Conservation (phyloP, 2,329 filamentous ascomycete genomes). For the Beauveria australis region DNA sequence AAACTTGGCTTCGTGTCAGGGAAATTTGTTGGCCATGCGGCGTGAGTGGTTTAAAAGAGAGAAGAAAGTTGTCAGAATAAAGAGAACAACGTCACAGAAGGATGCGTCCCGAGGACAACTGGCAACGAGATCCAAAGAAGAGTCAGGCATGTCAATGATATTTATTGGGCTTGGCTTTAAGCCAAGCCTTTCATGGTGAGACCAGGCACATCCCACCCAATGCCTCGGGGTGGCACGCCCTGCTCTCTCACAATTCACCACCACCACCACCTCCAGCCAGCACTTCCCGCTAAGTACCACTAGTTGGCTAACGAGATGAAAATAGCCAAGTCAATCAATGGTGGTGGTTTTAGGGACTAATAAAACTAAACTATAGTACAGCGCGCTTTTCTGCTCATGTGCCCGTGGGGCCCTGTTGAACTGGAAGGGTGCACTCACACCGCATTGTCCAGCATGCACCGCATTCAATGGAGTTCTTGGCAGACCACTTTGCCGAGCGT, state of each 20-base stretch:
- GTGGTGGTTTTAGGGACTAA: too few relatives aligned
- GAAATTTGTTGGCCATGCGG: not conserved
- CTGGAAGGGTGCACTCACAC: too few relatives aligned
- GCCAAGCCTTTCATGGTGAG: not conserved
- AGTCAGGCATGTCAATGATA: not conserved
- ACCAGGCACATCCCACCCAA: constrained; percentile 1
- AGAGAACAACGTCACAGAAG: not conserved
- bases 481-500: too few relatives aligned
- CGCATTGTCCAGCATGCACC: too few relatives aligned
- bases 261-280: not conserved
- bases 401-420: too few relatives aligned
- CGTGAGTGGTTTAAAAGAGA: not conserved
- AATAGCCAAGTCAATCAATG: too few relatives aligned
- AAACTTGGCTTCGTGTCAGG: not conserved
- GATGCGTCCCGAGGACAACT: not conserved
- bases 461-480: too few relatives aligned
- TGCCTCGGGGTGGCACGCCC: not conserved
- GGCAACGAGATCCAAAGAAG: not conserved
- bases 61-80: not conserved
- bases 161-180: not conserved
- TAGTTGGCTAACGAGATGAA: too few relatives aligned
- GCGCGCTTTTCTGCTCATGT: too few relatives aligned
- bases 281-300: too few relatives aligned
- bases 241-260: not conserved
- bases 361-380: too few relatives aligned